These are phyloP conservation scores for Medicago lupulina DNA, from an alignment of 306 rosid genomes.

Conservation along the genomic window DNA sequence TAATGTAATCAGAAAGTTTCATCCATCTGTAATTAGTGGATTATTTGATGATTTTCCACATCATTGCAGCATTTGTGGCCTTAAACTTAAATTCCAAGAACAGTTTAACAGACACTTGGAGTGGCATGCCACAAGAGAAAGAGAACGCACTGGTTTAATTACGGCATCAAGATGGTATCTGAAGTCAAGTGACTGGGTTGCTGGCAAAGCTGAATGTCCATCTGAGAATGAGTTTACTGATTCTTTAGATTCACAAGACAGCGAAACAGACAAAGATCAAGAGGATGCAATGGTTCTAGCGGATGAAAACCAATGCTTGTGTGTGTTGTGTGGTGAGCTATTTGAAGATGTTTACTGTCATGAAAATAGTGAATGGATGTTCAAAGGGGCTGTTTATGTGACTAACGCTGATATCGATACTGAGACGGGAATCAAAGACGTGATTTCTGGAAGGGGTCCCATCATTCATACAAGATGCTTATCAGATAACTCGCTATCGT, in stretches of 20 bases:
- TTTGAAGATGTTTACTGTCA: constrained; percentile 81
- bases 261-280: constrained; percentile 45
- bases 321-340: constrained; percentile 78
- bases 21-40: constrained; percentile 65
- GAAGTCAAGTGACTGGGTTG: constrained; percentile 59
- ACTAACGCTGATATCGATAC: constrained; percentile 43
- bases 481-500: constrained; percentile 56
- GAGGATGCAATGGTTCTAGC: constrained; percentile 60
- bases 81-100: constrained; percentile 58
- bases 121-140: constrained; percentile 66
- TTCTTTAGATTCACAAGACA: constrained; percentile 41
- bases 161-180: constrained; percentile 73
- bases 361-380: constrained; percentile 79
- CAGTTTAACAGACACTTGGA: constrained; percentile 71
- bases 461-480: constrained; percentile 80
- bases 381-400: constrained; percentile 72
- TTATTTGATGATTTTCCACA: constrained; percentile 66
- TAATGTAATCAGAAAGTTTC: constrained; percentile 67
- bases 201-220: constrained; percentile 55
- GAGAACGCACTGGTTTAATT: constrained; percentile 46
- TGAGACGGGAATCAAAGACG: constrained; percentile 44
- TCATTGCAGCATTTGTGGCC: constrained; percentile 68
- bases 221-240: constrained; percentile 42
- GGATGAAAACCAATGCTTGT: constrained; percentile 78
- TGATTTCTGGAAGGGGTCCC: constrained; percentile 53